Percentiles rank a stretch among this genome's conserved stretches.
Conservation (phyloP, 257 asterid species). For the Gynochthodes officinalis region DNA sequence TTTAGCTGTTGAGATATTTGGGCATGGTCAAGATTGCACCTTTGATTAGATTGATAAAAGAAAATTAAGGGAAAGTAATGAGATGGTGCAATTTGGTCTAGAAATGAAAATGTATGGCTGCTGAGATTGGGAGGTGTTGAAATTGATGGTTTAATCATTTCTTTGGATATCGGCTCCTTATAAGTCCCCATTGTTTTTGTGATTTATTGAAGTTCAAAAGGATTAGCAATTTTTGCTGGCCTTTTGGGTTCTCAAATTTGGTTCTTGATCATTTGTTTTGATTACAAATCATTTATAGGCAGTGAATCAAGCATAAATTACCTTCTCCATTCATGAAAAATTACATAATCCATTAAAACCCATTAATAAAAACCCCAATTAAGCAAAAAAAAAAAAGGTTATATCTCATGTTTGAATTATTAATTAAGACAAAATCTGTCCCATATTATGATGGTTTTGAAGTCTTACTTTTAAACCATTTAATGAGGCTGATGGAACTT, state of each 20-base stretch:
- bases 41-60: slow-evolving; percentile 6
- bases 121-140: slow-evolving; percentile 8
- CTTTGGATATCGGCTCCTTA: slow-evolving; percentile 7
- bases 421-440: no score
- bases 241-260: not conserved
- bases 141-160: slow-evolving; percentile 9
- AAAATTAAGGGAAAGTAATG: slow-evolving; percentile 13
- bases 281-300: not conserved
- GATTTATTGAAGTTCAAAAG: not conserved
- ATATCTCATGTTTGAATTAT: no score
- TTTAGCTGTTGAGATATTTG: slow-evolving; percentile 9
- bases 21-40: not conserved
- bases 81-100: slow-evolving; percentile 16
- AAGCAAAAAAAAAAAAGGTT: no score
- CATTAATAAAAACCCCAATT: no score
- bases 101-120: slow-evolving; percentile 2
- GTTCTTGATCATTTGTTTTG: not conserved
- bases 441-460: no score
- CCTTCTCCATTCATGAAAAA: not conserved
- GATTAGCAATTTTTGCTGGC: not conserved
- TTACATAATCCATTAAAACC: no score
- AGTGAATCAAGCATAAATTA: not conserved
- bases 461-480: no score
- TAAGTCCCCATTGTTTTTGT: not conserved
- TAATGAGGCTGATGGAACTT: no score